These are phyloP conservation scores for Akanthomyces uredinophilus DNA, from an alignment of 2,329 filamentous ascomycete genomes.

Conservation along the genomic window DNA sequence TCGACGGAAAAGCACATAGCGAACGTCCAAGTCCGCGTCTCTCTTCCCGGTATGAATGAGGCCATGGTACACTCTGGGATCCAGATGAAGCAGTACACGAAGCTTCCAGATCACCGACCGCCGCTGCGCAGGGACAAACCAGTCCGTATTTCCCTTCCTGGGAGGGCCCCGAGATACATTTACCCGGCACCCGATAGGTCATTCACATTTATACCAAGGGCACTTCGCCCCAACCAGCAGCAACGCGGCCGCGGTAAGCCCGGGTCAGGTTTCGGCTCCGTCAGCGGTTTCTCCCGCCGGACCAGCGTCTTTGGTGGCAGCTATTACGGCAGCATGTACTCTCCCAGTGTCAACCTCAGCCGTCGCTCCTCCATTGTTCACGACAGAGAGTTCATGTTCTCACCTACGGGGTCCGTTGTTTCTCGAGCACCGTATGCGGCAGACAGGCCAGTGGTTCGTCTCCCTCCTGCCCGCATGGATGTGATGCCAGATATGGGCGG, in stretches of 20 bases:
- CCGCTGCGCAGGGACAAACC: conserved; percentile 94
- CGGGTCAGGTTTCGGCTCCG: conserved; percentile 63
- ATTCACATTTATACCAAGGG: conserved; percentile 96
- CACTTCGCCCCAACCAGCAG: conserved; percentile 88
- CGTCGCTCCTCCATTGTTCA: conserved; percentile 74
- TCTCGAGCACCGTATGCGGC: conserved; percentile 59
- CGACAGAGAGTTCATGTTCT: conserved; percentile 67
- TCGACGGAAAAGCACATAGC: conserved; percentile 80
- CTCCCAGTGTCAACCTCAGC: conserved; percentile 82
- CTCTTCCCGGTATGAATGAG: conserved; percentile 67
- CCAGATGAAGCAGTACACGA: conserved; percentile 84
- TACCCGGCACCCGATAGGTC: conserved; percentile 86
- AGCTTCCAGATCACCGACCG: conserved; percentile 88
- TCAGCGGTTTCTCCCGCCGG: conserved; percentile 65
- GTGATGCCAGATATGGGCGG: conserved; percentile 10
- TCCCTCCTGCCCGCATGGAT: conserved; percentile 52
- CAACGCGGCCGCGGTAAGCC: conserved; percentile 69
- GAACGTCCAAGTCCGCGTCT: conserved; percentile 79
- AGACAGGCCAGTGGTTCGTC: conserved; percentile 72
- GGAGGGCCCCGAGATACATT: conserved; percentile 76
- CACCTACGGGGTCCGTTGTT: conserved; percentile 73
- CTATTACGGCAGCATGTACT: conserved; percentile 71
- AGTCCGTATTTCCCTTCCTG: conserved; percentile 84
- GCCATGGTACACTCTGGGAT: conserved; percentile 69
- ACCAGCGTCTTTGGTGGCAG: conserved; percentile 72